A percentile compares a stretch with the other conserved stretches of the same genome.
phyloP scores from a whole-genome alignment of 352 stramenopile genomes.

The Saprolegnia diclina region DNA sequence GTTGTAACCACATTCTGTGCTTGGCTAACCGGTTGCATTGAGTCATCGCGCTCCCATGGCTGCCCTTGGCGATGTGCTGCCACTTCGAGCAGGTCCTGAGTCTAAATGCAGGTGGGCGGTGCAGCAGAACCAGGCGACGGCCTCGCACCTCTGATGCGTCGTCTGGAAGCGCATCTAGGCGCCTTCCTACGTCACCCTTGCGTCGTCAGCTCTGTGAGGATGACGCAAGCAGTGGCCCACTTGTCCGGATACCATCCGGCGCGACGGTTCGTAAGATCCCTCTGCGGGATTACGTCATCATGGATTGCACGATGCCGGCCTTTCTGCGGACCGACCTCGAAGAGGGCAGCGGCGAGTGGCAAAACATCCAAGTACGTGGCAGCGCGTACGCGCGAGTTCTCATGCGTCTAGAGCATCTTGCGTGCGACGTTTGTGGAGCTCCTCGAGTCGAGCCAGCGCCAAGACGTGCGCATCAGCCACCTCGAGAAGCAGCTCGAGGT shows the following conservation, averaged over 20 bases:
- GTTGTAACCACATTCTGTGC: background rate
- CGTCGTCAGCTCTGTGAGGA: no score
- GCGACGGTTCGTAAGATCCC: background rate
- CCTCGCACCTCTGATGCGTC: background rate
- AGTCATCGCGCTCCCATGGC: no score
- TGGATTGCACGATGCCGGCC: background rate
- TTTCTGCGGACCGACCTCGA: slow-evolving; percentile 4
- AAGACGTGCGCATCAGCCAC: background rate
- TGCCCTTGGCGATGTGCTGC: no score
- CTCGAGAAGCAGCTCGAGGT: slow-evolving; percentile 11
- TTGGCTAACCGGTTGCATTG: no score
- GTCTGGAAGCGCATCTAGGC: no score
- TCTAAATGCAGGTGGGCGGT: no score
- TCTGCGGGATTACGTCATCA: background rate
- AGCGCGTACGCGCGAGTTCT: background rate
- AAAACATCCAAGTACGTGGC: slow-evolving; percentile 24
- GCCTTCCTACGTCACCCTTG: background rate
- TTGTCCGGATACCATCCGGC: slow-evolving; percentile 3
- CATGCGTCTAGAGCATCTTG: slow-evolving; percentile 11
- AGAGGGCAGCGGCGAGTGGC: slow-evolving; percentile 20
- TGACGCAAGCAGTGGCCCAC: no score
- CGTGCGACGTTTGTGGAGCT: slow-evolving; percentile 12
- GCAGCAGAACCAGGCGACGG: no score
- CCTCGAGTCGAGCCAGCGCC: slow-evolving; percentile 5
- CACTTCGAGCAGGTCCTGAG: no score